phyloP scores from a whole-genome alignment of 176 grass and related monocot genomes.

The Eleusine indica region DNA sequence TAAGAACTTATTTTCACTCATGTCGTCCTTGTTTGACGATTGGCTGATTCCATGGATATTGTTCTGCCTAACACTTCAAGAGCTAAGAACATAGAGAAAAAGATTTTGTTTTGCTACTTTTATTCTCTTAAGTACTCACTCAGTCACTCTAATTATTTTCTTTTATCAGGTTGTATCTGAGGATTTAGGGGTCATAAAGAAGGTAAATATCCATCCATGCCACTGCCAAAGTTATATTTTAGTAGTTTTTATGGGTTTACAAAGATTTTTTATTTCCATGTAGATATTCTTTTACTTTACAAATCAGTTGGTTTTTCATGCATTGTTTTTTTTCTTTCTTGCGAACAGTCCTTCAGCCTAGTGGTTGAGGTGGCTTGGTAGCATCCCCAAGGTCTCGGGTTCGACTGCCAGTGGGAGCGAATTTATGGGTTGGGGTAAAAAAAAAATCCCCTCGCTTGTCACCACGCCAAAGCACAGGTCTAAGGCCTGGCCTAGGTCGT shows the following conservation, averaged over 20 bases:
- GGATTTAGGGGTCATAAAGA: constrained; percentile 93
- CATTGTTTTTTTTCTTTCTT: neutral
- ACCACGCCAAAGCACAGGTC: too few relatives aligned
- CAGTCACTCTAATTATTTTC: constrained; percentile 7
- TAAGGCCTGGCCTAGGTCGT: too few relatives aligned
- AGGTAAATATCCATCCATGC: constrained; percentile 45
- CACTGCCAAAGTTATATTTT: neutral
- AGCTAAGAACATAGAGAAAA: neutral
- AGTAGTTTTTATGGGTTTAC: neutral
- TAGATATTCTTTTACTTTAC: neutral
- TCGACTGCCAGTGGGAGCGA: too few relatives aligned
- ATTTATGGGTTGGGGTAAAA: too few relatives aligned
- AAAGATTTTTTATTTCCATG: neutral
- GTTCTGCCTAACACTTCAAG: neutral
- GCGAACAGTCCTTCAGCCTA: too few relatives aligned
- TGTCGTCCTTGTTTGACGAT: neutral
- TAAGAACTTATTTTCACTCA: neutral
- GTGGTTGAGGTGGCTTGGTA: too few relatives aligned
- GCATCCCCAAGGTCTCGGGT: too few relatives aligned
- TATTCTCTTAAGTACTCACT: constrained; percentile 8
- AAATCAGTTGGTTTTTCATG: constrained; percentile 7
- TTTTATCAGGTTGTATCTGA: constrained; percentile 76
- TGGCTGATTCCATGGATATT: constrained; percentile 9
- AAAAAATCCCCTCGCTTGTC: too few relatives aligned
- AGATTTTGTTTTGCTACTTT: neutral